phyloP scores from a whole-genome alignment of 768 basidiomycete genomes.

The Trametes cubensis region DNA sequence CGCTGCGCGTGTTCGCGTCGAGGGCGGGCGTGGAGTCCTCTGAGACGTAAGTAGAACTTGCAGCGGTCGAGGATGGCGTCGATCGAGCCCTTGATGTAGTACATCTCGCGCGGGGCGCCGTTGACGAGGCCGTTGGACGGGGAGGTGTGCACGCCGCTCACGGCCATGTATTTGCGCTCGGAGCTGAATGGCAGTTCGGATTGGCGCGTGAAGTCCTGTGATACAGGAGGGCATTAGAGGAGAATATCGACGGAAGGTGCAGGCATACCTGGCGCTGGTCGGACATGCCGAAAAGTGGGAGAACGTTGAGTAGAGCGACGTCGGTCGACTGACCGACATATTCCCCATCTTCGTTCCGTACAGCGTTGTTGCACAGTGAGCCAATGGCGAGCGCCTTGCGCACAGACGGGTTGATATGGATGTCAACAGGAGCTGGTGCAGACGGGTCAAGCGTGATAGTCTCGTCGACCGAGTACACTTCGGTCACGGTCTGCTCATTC shows the following conservation, averaged over 20 bases:
- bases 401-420: slow-evolving; percentile 62
- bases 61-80: slow-evolving; percentile 86
- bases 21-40: slow-evolving; percentile 87
- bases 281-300: slow-evolving; percentile 62
- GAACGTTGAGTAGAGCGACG: slow-evolving; percentile 84
- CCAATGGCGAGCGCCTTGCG: slow-evolving; percentile 80
- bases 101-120: slow-evolving; percentile 62
- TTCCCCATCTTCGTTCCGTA: slow-evolving; percentile 66
- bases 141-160: slow-evolving; percentile 70
- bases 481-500: slow-evolving; percentile 94
- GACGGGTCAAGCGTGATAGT: slow-evolving; percentile 64
- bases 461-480: slow-evolving; percentile 88
- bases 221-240: background rate
- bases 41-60: slow-evolving; percentile 85
- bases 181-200: slow-evolving; percentile 91
- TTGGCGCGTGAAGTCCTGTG: slow-evolving; percentile 66
- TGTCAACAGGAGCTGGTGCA: slow-evolving; percentile 39
- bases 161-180: slow-evolving; percentile 91
- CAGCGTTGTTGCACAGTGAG: slow-evolving; percentile 87
- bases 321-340: slow-evolving; percentile 91
- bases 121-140: slow-evolving; percentile 29
- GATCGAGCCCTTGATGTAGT: slow-evolving; percentile 91
- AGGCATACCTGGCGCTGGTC: slow-evolving; percentile 72
- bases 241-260: background rate
- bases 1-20: slow-evolving; percentile 65